Base-by-base conservation (phyloP, 495 filamentous ascomycete genomes). In the Talaromyces ruber region DNA sequence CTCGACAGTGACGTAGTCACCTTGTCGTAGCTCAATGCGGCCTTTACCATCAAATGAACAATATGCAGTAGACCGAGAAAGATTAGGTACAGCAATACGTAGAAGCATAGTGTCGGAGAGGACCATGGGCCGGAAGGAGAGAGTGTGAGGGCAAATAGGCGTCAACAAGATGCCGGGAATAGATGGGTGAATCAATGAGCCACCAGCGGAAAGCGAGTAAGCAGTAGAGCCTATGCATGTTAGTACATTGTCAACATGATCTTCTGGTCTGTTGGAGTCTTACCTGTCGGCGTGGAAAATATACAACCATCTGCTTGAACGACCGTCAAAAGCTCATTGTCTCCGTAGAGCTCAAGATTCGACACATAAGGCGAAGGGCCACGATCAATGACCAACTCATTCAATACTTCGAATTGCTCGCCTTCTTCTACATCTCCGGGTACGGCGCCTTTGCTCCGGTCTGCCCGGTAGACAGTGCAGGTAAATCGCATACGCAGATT, bases 91-190 rank as follows among this genome's bases (percentile, higher is more conserved):
- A 24, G 88, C 88, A 61, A 98, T 87, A 56, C 91, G 91, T 51
- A 98, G 83, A 25, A 93, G 84, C 74, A 96, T 87, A 37, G 87
- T 93, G 73, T 98, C 94, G 34, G 90, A 93, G n/a, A 98, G 86
- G n/a, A 98, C 88, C 90, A 98, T 96, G 30, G 94, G 94, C 9
- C 94, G 85, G 84, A 98, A 98, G 37, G 91, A 95, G 21, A 98
- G 81, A 0, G 93, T 97, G 71, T 98, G 94, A 16, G 94, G 93
- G 72, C 94, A 98, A 71, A 98, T 98, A 0, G 95, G 95, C 2
- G 95, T 97, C 54, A 98, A 85, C 14, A 98, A 89, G 70, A 98
- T 97, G 66, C 92, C 94, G 7, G 94, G 95, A 62, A 98, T 97
- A 65, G 96, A 95, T 7, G 94, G 94, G 70, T 97, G 93, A 62